Evolutionary conservation across 495 filamentous ascomycete species (phyloP).

Genomic region (Penicillium verhagenii): DNA sequence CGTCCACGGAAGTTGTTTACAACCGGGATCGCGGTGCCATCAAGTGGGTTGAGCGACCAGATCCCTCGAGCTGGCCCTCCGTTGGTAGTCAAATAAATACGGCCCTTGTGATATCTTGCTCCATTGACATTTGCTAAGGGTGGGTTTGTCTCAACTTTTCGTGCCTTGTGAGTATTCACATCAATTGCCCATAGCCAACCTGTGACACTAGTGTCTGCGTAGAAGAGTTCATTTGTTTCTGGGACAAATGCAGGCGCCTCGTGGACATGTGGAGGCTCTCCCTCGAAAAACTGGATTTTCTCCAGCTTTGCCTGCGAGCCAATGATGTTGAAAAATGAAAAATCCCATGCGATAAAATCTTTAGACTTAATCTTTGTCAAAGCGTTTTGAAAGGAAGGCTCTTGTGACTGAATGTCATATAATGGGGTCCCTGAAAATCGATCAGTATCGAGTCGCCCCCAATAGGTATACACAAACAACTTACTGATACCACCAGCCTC

Average conservation of each 20-base stretch:
- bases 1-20: slow-evolving; percentile 16
- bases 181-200: slow-evolving; percentile 17
- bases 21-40: slow-evolving; percentile 6
- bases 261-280: slow-evolving; percentile 8
- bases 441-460: neutral
- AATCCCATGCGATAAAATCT: slow-evolving; percentile 15
- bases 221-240: slow-evolving; percentile 15
- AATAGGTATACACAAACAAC: neutral
- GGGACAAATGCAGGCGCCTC: slow-evolving; percentile 14
- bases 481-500: slow-evolving; percentile 10
- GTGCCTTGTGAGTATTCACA: slow-evolving; percentile 9
- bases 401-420: slow-evolving; percentile 13
- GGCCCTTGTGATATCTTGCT: slow-evolving; percentile 12
- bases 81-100: slow-evolving; percentile 9
- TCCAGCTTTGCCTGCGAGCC: slow-evolving; percentile 10
- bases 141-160: slow-evolving; percentile 9
- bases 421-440: slow-evolving; percentile 6
- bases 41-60: slow-evolving; percentile 3
- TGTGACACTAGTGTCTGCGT: slow-evolving; percentile 6
- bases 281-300: slow-evolving; percentile 13
- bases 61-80: slow-evolving; percentile 11
- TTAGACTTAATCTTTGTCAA: neutral
- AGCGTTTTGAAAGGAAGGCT: neutral
- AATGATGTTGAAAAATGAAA: slow-evolving; percentile 10
- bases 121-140: slow-evolving; percentile 12